Conservation (phyloP, 139 green algal genomes). For the Chlorokybus atmophyticus region DNA sequence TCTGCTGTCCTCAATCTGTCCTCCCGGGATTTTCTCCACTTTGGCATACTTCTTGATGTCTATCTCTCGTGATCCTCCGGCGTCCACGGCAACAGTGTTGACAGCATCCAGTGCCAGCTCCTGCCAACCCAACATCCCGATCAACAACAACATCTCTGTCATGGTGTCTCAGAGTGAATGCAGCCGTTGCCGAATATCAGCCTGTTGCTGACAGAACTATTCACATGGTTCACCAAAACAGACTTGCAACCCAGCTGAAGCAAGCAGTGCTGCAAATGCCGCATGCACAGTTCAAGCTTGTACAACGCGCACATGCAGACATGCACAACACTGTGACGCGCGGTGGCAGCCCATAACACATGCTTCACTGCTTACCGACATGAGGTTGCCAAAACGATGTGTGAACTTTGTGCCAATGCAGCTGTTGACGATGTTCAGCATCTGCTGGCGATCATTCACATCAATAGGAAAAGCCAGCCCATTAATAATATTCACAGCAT, state of each 20-base stretch:
- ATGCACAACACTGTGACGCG: no score
- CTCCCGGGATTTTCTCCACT: conserved; percentile 81
- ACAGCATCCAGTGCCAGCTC: conserved; percentile 92
- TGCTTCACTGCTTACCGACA: no score
- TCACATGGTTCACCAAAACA: no score
- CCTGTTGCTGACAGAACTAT: no score
- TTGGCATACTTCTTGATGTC: conserved; percentile 99
- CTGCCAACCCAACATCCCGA: conserved; percentile 28
- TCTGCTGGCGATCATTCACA: conserved; percentile 56
- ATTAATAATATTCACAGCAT: conserved; percentile 71
- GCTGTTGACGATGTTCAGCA: conserved; percentile 88
- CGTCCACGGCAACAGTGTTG: conserved; percentile 48
- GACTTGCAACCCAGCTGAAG: no score
- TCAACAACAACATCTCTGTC: no score
- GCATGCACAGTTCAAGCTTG: no score
- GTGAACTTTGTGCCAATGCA: conserved; percentile 99
- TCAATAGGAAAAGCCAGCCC: conserved; percentile 80
- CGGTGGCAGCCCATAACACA: no score
- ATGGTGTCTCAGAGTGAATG: no score
- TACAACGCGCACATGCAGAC: no score
- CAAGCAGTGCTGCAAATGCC: no score
- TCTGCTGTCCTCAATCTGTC: conserved; percentile 40
- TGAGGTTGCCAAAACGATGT: conserved; percentile 74
- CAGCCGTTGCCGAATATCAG: no score
- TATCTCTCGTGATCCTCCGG: conserved; percentile 64